A percentile compares a stretch with the other conserved stretches of the same genome.
phyloP scores from a whole-genome alignment of 1,284 basidiomycete species.

The Naganishia albida region DNA sequence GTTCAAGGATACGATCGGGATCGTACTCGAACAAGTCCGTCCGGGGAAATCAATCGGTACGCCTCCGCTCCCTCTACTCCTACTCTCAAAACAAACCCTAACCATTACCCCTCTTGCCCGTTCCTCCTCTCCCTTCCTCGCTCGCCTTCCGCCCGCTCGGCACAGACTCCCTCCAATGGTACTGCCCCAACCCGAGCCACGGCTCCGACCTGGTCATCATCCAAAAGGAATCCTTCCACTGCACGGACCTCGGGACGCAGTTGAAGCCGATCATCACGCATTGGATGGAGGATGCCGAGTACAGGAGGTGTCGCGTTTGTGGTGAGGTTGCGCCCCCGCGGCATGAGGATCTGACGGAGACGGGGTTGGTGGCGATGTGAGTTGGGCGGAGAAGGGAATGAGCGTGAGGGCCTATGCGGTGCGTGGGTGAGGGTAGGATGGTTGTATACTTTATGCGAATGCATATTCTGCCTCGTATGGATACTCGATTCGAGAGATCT shows the following conservation, averaged over 20 bases:
- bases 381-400: too few relatives aligned
- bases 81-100: background rate
- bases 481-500: too few relatives aligned
- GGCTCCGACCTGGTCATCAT: slow-evolving; percentile 76
- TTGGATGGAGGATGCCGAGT: slow-evolving; percentile 65
- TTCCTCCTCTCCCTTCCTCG: slow-evolving; percentile 1
- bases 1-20: slow-evolving; percentile 84
- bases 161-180: slow-evolving; percentile 95
- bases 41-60: slow-evolving; percentile 60
- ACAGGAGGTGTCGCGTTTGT: slow-evolving; percentile 71
- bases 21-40: slow-evolving; percentile 90
- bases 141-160: too few relatives aligned
- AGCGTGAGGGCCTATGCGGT: too few relatives aligned
- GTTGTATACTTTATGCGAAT: too few relatives aligned
- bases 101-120: background rate
- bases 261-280: slow-evolving; percentile 85
- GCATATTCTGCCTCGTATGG: too few relatives aligned
- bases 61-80: slow-evolving; percentile 29
- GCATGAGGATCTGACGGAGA: slow-evolving; percentile 26
- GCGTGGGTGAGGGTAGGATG: too few relatives aligned
- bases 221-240: slow-evolving; percentile 82
- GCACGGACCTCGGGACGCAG: slow-evolving; percentile 88
- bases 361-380: slow-evolving; percentile 3
- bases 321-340: slow-evolving; percentile 62
- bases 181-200: slow-evolving; percentile 68